A percentile compares a stretch with the other conserved stretches of the same genome.
phyloP scores from a whole-genome alignment of 164 flowering plant species.

The Saururus chinensis region DNA sequence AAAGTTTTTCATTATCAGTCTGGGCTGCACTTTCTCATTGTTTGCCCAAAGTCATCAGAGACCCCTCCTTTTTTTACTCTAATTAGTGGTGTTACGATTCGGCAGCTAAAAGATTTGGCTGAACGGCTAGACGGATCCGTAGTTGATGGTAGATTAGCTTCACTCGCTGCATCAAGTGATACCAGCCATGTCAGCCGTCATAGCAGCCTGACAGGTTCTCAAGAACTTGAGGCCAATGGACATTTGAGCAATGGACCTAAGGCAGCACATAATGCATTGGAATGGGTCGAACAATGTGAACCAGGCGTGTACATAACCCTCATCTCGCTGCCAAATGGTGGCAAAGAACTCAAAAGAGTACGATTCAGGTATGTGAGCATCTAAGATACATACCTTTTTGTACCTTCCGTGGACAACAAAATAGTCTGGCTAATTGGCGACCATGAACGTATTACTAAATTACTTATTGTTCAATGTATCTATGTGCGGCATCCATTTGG shows the following conservation, averaged over 20 bases:
- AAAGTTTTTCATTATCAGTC: too few species aligned
- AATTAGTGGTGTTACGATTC: slow-evolving; percentile 1
- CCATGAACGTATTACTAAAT: neutral
- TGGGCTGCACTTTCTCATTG: too few species aligned
- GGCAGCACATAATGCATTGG: slow-evolving; percentile 29
- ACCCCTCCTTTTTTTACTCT: too few species aligned
- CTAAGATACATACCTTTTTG: too few species aligned
- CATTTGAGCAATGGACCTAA: slow-evolving; percentile 25
- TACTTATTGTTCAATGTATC: too few species aligned
- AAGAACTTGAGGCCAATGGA: slow-evolving; percentile 24
- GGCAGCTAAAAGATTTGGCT: slow-evolving; percentile 65
- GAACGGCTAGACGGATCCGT: slow-evolving; percentile 27
- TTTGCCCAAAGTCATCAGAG: too few species aligned
- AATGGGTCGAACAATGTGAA: slow-evolving; percentile 64
- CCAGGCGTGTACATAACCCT: slow-evolving; percentile 80
- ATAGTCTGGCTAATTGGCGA: neutral
- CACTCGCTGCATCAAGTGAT: slow-evolving; percentile 18
- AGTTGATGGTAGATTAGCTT: slow-evolving; percentile 10
- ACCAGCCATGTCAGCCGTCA: slow-evolving; percentile 17
- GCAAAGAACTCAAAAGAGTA: slow-evolving; percentile 69
- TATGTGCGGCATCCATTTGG: neutral
- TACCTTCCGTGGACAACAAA: neutral
- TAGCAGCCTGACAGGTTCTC: slow-evolving; percentile 16
- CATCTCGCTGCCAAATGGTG: slow-evolving; percentile 42
- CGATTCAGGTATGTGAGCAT: slow-evolving; percentile 69